Evolutionary conservation across 1,139 yeast genomes (phyloP).

Genomic region (Pichia sp.): DNA sequence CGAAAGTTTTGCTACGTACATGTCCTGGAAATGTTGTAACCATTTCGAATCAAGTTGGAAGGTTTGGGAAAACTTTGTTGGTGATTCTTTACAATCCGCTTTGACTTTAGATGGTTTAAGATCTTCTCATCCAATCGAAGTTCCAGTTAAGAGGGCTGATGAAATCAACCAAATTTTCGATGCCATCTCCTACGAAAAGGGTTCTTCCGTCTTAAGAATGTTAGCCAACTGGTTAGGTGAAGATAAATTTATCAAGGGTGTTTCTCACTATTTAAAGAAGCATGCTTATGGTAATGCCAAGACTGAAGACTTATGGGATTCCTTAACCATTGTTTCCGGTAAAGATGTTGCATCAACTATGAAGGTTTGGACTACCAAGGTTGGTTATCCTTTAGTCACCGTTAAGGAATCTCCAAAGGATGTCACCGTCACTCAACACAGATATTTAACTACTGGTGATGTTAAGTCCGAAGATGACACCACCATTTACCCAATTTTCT

Average conservation of each 20-base stretch:
- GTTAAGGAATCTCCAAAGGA: constrained; percentile 36
- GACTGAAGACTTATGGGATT: constrained; percentile 51
- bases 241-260: constrained; percentile 53
- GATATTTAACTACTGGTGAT: constrained; percentile 62
- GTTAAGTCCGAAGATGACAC: constrained; percentile 42
- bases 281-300: constrained; percentile 53
- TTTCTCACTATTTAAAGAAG: constrained; percentile 48
- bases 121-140: constrained; percentile 60
- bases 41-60: constrained; percentile 57
- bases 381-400: constrained; percentile 53
- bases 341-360: constrained; percentile 48
- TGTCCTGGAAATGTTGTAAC: constrained; percentile 53
- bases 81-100: constrained; percentile 53
- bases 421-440: constrained; percentile 46
- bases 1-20: constrained; percentile 65
- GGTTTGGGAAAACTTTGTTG: constrained; percentile 54
- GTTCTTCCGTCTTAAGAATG: constrained; percentile 56
- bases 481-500: constrained; percentile 75
- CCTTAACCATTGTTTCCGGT: constrained; percentile 47
- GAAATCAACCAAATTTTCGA: constrained; percentile 60
- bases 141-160: constrained; percentile 53
- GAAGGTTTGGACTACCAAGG: constrained; percentile 54
- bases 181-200: constrained; percentile 55
- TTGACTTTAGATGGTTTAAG: constrained; percentile 53
- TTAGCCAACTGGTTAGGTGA: constrained; percentile 54